phyloP scores from a whole-genome alignment of 202 grass and related monocot species.

The Zoysia matrella region DNA sequence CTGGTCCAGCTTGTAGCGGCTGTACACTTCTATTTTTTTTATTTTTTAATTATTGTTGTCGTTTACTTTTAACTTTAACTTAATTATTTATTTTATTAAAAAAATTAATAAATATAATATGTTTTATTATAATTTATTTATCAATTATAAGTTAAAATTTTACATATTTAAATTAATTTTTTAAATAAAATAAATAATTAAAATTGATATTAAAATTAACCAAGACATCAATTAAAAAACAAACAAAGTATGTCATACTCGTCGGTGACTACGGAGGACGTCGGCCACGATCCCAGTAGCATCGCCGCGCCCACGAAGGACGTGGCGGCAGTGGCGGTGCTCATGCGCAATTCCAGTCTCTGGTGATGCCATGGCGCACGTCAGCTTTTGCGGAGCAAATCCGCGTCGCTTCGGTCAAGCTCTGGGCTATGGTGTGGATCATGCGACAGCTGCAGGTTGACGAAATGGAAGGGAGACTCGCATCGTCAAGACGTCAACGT shows the following conservation, averaged over 20 bases:
- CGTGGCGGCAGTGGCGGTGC: slow-evolving; percentile 21
- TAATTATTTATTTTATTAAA: too few species aligned
- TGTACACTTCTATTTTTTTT: slow-evolving; percentile 37
- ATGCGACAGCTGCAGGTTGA: background rate
- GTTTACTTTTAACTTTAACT: too few species aligned
- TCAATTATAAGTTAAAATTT: too few species aligned
- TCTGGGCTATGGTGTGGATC: background rate
- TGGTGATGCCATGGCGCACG: slow-evolving; percentile 35
- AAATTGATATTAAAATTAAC: too few species aligned
- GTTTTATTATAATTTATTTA: too few species aligned
- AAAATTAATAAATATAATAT: too few species aligned
- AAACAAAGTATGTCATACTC: background rate
- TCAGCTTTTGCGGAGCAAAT: background rate
- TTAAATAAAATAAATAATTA: too few species aligned
- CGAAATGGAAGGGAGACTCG: background rate
- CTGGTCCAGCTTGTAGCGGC: too few species aligned
- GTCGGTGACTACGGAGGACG: slow-evolving; percentile 25
- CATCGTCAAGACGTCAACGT: background rate
- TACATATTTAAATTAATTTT: too few species aligned
- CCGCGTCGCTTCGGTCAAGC: background rate
- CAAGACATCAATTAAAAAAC: too few species aligned
- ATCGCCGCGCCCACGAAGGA: slow-evolving; percentile 47
- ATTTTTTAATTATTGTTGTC: slow-evolving; percentile 37
- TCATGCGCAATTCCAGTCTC: slow-evolving; percentile 47
- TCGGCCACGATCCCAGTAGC: slow-evolving; percentile 47